Evolutionary conservation across 768 basidiomycete genomes (phyloP).

Genomic region (Boletales sp.): DNA sequence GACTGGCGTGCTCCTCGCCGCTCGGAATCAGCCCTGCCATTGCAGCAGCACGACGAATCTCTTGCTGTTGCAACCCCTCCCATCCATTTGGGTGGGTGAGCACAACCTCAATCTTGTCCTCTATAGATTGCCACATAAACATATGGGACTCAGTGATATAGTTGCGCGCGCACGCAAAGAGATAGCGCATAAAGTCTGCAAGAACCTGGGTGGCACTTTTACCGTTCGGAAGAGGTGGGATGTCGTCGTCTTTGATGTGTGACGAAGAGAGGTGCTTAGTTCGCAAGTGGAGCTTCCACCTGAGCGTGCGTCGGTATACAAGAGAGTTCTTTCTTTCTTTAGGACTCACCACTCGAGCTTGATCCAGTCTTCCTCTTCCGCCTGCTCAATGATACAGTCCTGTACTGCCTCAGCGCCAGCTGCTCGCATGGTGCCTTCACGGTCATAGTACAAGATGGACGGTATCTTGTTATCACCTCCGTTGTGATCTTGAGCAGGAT

Average conservation of each 20-base stretch:
- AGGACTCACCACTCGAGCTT: too few relatives aligned
- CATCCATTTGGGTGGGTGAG: slow-evolving; percentile 31
- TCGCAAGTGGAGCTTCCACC: slow-evolving; percentile 35
- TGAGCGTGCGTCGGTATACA: slow-evolving; percentile 3
- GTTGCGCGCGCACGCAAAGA: slow-evolving; percentile 18
- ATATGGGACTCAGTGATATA: slow-evolving; percentile 11
- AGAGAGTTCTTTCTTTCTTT: too few relatives aligned
- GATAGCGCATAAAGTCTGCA: slow-evolving; percentile 27
- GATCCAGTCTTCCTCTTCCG: too few relatives aligned
- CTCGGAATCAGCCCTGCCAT: slow-evolving; percentile 20
- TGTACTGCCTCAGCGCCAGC: too few relatives aligned
- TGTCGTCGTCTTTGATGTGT: slow-evolving; percentile 19
- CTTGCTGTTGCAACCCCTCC: slow-evolving; percentile 26
- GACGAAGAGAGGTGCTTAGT: slow-evolving; percentile 22
- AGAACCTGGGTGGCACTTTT: slow-evolving; percentile 20
- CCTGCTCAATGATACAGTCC: too few relatives aligned
- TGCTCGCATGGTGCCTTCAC: too few relatives aligned
- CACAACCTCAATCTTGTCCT: slow-evolving; percentile 19
- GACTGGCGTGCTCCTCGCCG: slow-evolving; percentile 6
- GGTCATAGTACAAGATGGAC: too few relatives aligned
- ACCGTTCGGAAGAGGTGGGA: slow-evolving; percentile 19
- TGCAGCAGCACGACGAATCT: slow-evolving; percentile 23
- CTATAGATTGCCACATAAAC: slow-evolving; percentile 21
- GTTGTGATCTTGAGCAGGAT: too few relatives aligned
- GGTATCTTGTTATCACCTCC: too few relatives aligned